A percentile compares a stretch with the other conserved stretches of the same genome.
Conservation (phyloP, 2,329 filamentous ascomycete genomes). For the Dactylella cylindrospora region DNA sequence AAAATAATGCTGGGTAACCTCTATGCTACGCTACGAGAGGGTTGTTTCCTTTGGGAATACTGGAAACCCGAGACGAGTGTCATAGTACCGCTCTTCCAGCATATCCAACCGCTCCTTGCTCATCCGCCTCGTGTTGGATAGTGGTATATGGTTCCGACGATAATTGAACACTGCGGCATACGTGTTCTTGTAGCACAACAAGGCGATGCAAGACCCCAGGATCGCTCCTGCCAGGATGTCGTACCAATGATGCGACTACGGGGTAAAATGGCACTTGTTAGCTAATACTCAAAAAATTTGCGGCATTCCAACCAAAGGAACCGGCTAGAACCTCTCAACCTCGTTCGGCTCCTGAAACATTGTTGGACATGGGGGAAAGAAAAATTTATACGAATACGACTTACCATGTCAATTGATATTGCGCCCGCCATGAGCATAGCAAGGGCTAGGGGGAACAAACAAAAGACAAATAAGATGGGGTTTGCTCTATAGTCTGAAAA, state of each 20-base stretch:
- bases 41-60: constrained; percentile 6
- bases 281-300: not conserved
- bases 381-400: constrained; percentile 20
- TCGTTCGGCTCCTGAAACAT: constrained; percentile 37
- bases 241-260: constrained; percentile 35
- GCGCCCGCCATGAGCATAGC: constrained; percentile 26
- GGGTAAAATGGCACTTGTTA: constrained; percentile 4
- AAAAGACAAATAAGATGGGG: constrained; percentile 27
- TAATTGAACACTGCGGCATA: constrained; percentile 22
- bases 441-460: constrained; percentile 19
- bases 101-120: too few species aligned
- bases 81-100: constrained; percentile 14
- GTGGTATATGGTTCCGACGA: constrained; percentile 24
- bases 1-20: constrained; percentile 2
- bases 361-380: constrained; percentile 19
- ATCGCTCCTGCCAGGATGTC: constrained; percentile 32
- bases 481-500: constrained; percentile 27
- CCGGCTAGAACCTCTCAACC: constrained; percentile 1
- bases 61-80: constrained; percentile 18
- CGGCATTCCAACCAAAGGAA: not conserved
- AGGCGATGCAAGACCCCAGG: constrained; percentile 20
- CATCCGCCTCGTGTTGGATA: constrained; percentile 17
- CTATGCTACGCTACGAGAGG: constrained; percentile 4
- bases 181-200: constrained; percentile 12
- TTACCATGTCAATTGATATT: constrained; percentile 31